Evolutionary conservation across 441 rosid species (phyloP).

Genomic region (Eruca vesicaria): DNA sequence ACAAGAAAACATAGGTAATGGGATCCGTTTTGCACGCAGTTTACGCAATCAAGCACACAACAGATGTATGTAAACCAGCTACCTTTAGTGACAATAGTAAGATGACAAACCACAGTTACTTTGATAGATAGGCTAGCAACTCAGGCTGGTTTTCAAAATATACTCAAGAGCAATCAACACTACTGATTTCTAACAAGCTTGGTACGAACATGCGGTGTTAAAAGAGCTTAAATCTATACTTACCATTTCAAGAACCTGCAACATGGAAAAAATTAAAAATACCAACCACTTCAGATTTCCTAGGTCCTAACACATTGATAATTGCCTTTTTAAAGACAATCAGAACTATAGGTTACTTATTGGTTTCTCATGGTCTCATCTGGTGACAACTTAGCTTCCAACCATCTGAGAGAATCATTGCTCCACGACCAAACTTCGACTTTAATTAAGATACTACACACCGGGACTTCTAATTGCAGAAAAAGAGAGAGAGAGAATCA

Average conservation of each 20-base stretch:
- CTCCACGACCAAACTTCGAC: background rate
- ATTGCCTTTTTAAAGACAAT: slow-evolving; percentile 34
- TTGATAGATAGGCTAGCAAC: slow-evolving; percentile 6
- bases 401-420: slow-evolving; percentile 12
- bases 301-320: slow-evolving; percentile 22
- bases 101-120: background rate
- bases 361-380: slow-evolving; percentile 48
- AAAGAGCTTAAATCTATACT: slow-evolving; percentile 1
- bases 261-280: slow-evolving; percentile 1
- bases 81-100: background rate
- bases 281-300: slow-evolving; percentile 46
- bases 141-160: background rate
- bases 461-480: no score
- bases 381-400: slow-evolving; percentile 31
- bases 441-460: no score
- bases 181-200: no score
- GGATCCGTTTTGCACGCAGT: slow-evolving; percentile 18
- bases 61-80: slow-evolving; percentile 18
- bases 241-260: slow-evolving; percentile 35
- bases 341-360: slow-evolving; percentile 42
- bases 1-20: slow-evolving; percentile 6
- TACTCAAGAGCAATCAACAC: no score
- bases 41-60: slow-evolving; percentile 36
- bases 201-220: no score
- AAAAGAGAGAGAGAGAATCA: no score